phyloP scores from a whole-genome alignment of 2,329 filamentous ascomycete genomes.

The Pestalotiopsis fici region DNA sequence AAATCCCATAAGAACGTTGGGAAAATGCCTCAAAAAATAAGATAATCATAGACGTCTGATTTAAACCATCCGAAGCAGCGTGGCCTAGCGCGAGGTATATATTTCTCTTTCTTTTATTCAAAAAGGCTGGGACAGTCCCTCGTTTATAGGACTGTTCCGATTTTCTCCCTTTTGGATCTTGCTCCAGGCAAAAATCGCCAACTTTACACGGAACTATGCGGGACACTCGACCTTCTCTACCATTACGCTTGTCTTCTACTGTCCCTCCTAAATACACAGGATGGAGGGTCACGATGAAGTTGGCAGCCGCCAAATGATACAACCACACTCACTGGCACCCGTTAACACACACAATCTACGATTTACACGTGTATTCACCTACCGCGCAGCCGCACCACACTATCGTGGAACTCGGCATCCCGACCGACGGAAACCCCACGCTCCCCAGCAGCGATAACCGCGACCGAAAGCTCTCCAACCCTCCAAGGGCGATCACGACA shows the following conservation, averaged over 20 bases:
- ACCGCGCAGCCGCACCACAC: neutral
- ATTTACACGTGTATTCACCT: no score
- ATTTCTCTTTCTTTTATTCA: neutral
- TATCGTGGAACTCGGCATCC: neutral
- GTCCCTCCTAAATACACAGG: no score
- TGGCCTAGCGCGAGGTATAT: neutral
- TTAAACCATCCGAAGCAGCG: neutral
- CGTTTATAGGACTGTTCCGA: neutral
- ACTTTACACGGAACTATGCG: no score
- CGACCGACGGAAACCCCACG: neutral
- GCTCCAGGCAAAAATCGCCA: no score
- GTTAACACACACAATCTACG: no score
- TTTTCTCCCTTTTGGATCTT: neutral
- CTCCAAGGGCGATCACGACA: neutral
- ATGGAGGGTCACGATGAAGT: no score
- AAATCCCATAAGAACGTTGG: no score
- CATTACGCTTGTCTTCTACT: no score
- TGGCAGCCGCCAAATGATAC: no score
- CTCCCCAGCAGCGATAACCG: neutral
- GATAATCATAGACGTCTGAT: neutral
- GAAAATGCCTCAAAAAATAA: conserved; percentile 4
- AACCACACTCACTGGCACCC: no score
- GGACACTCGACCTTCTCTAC: neutral
- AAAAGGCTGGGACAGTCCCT: neutral
- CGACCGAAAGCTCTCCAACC: neutral